Evolutionary conservation across 257 asterid genomes (phyloP).

Genomic region (Coffea eugenioides): DNA sequence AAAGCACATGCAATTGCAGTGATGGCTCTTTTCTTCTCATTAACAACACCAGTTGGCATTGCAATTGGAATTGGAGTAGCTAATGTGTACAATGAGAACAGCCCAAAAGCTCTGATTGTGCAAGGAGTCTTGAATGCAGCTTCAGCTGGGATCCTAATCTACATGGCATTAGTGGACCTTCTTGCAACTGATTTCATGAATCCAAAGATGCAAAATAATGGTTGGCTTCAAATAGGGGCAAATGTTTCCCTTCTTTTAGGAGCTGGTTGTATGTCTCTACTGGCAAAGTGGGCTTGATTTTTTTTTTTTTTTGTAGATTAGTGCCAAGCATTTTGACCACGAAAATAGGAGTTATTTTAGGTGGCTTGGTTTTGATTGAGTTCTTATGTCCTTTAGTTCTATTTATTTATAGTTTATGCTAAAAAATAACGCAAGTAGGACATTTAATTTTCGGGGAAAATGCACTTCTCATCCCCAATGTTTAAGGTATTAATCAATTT

Average conservation of each 20-base stretch:
- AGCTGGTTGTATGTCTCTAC: constrained; percentile 10
- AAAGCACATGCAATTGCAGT: not conserved
- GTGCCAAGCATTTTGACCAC: too few species aligned
- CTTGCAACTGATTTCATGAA: constrained; percentile 9
- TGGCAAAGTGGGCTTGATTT: constrained; percentile 15
- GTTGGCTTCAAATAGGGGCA: constrained; percentile 4
- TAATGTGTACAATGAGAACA: not conserved
- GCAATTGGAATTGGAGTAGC: constrained; percentile 7
- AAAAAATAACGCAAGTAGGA: too few species aligned
- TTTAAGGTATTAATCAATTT: too few species aligned
- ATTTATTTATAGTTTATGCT: too few species aligned
- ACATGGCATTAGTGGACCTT: constrained; percentile 20
- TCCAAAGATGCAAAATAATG: constrained; percentile 5
- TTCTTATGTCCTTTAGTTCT: too few species aligned
- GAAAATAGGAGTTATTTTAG: too few species aligned
- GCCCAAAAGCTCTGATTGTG: constrained; percentile 9
- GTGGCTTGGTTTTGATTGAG: too few species aligned
- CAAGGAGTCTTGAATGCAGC: constrained; percentile 2
- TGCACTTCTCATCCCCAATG: too few species aligned
- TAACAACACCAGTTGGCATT: constrained; percentile 9
- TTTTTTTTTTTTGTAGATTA: too few species aligned
- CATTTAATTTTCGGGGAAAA: too few species aligned
- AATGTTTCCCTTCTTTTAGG: constrained; percentile 8
- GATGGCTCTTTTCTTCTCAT: constrained; percentile 12
- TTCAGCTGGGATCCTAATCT: constrained; percentile 8